Evolutionary conservation across 2,329 filamentous ascomycete species (phyloP).

Genomic region (Stagonosporopsis chrysanthemi): DNA sequence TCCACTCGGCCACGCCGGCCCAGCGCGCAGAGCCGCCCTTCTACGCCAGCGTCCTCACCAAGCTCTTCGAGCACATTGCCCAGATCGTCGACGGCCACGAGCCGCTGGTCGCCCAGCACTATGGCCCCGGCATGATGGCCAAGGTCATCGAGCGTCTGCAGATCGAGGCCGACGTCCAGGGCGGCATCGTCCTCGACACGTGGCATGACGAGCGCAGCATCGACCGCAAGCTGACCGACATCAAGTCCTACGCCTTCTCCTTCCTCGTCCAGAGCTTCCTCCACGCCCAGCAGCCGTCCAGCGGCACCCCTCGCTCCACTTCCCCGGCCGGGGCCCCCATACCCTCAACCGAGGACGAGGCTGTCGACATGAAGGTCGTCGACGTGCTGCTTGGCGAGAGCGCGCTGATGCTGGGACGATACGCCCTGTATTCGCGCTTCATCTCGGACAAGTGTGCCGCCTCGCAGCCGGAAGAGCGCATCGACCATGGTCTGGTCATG

Average conservation of each 20-base stretch:
- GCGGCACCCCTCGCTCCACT: conserved; percentile 71
- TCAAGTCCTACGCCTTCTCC: conserved; percentile 97
- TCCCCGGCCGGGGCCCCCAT: conserved; percentile 71
- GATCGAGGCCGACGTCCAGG: conserved; percentile 93
- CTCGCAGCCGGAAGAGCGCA: conserved; percentile 58
- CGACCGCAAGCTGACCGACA: conserved; percentile 87
- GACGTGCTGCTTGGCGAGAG: conserved; percentile 88
- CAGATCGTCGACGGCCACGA: conserved; percentile 95
- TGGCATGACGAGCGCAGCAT: conserved; percentile 91
- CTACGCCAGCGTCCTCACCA: conserved; percentile 88
- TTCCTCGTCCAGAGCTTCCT: conserved; percentile 96
- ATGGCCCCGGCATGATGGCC: conserved; percentile 91
- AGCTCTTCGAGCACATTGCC: conserved; percentile 95
- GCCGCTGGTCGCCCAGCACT: conserved; percentile 89
- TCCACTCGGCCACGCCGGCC: conserved; percentile 71
- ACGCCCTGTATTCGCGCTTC: conserved; percentile 92
- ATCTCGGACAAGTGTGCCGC: conserved; percentile 80
- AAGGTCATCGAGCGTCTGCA: conserved; percentile 92
- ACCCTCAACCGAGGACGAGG: conserved; percentile 82
- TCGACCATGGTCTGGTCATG: conserved; percentile 65
- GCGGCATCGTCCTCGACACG: conserved; percentile 92
- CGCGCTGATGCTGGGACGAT: conserved; percentile 88
- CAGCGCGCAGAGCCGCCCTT: conserved; percentile 81
- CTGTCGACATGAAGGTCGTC: conserved; percentile 95
- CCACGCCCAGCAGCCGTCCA: conserved; percentile 68